These are phyloP conservation scores for Kodamaea nitidulidarum DNA, from an alignment of 805 yeast genomes.

Conservation along the genomic window DNA sequence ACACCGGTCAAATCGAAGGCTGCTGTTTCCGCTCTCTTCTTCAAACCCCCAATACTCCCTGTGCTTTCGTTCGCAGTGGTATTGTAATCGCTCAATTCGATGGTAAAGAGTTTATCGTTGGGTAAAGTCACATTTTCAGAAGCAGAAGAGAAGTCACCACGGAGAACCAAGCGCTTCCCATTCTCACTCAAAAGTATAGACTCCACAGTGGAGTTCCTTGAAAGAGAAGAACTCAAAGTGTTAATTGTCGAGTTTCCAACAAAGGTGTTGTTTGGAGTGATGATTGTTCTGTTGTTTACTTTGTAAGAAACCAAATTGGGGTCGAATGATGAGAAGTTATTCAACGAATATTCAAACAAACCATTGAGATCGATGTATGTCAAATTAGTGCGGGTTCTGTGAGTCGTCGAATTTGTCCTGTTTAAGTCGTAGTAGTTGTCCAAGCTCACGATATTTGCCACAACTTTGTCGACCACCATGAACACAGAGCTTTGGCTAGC, in stretches of 20 bases:
- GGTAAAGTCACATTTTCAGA: slow-evolving; percentile 22
- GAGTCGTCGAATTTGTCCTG: slow-evolving; percentile 24
- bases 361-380: slow-evolving; percentile 55
- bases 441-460: slow-evolving; percentile 45
- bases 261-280: slow-evolving; percentile 30
- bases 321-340: slow-evolving; percentile 52
- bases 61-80: slow-evolving; percentile 29
- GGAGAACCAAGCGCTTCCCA: slow-evolving; percentile 2
- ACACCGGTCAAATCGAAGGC: slow-evolving; percentile 22
- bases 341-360: slow-evolving; percentile 72
- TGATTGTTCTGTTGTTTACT: slow-evolving; percentile 18
- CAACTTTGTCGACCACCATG: slow-evolving; percentile 70
- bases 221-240: slow-evolving; percentile 27
- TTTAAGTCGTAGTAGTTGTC: slow-evolving; percentile 34
- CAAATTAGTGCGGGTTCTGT: slow-evolving; percentile 12
- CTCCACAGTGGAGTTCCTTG: slow-evolving; percentile 31
- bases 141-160: slow-evolving; percentile 44
- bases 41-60: slow-evolving; percentile 4
- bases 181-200: slow-evolving; percentile 34
- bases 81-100: slow-evolving; percentile 28
- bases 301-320: slow-evolving; percentile 21
- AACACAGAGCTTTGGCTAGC: slow-evolving; percentile 28
- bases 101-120: slow-evolving; percentile 25
- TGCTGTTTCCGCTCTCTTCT: slow-evolving; percentile 15
- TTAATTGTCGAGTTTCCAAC: slow-evolving; percentile 41